Conservation (phyloP, 2,329 filamentous ascomycete genomes). For the Golovinomyces cichoracearum region DNA sequence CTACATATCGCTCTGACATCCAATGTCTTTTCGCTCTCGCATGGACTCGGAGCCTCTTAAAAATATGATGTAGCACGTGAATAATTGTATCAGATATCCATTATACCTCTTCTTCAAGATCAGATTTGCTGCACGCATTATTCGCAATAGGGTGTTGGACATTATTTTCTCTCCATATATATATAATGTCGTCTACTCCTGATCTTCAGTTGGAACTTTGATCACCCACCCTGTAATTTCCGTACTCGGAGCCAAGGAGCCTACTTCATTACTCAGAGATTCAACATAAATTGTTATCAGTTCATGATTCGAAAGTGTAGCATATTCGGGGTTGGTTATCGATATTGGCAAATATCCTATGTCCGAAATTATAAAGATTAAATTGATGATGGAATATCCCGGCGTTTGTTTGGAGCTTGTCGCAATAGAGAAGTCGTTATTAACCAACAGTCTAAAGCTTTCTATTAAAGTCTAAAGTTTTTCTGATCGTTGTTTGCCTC, state of each 20-base stretch:
- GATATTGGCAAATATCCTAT: background rate
- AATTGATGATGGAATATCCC: background rate
- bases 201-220: background rate
- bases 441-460: background rate
- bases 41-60: background rate
- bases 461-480: too few relatives aligned
- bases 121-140: background rate
- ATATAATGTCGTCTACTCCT: background rate
- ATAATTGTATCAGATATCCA: background rate
- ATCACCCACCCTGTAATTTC: background rate
- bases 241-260: background rate
- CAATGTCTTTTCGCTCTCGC: background rate
- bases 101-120: background rate
- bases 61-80: background rate
- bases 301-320: background rate
- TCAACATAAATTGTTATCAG: background rate
- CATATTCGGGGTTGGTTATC: background rate
- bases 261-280: background rate
- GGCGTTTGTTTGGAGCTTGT: background rate
- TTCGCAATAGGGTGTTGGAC: background rate
- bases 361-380: too few relatives aligned
- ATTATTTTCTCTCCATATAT: background rate
- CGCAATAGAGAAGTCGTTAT: background rate
- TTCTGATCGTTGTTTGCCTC: too few relatives aligned
- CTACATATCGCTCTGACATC: too few relatives aligned